Conservation (phyloP, 192 early-diverging fungal genomes). For the Coemansia reversa region DNA sequence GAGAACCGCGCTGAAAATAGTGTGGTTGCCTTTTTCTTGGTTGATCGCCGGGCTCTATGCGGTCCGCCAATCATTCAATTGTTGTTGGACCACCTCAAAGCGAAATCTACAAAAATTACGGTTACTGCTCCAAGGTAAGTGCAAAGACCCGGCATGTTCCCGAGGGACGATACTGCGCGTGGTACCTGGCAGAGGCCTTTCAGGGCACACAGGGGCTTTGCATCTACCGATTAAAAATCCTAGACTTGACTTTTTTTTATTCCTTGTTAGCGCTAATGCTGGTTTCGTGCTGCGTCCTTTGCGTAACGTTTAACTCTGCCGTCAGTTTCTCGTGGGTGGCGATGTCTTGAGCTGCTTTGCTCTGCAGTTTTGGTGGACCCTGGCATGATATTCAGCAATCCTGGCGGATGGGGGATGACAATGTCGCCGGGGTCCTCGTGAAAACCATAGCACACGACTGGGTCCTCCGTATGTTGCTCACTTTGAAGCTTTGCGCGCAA, state of each 20-base stretch:
- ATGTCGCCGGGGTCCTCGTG: conserved; percentile 47
- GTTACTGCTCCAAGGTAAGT: neutral
- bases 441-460: conserved; percentile 39
- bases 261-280: neutral
- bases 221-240: neutral
- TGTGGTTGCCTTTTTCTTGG: neutral
- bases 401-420: conserved; percentile 47
- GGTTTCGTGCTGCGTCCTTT: neutral
- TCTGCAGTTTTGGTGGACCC: conserved; percentile 9
- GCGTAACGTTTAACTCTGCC: neutral
- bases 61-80: conserved; percentile 9
- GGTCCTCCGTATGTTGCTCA: neutral
- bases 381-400: conserved; percentile 23
- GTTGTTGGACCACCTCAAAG: neutral
- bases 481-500: conserved; percentile 23
- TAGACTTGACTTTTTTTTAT: neutral
- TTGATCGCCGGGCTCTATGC: conserved; percentile 5
- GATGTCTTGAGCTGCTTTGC: neutral
- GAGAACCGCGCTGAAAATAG: neutral
- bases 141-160: neutral
- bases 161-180: neutral
- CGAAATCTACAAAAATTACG: neutral
- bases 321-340: neutral
- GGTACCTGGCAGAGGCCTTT: neutral
- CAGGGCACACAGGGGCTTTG: neutral